phyloP scores from a whole-genome alignment of 2,329 filamentous ascomycete species.

The Cryphonectria naterciae region DNA sequence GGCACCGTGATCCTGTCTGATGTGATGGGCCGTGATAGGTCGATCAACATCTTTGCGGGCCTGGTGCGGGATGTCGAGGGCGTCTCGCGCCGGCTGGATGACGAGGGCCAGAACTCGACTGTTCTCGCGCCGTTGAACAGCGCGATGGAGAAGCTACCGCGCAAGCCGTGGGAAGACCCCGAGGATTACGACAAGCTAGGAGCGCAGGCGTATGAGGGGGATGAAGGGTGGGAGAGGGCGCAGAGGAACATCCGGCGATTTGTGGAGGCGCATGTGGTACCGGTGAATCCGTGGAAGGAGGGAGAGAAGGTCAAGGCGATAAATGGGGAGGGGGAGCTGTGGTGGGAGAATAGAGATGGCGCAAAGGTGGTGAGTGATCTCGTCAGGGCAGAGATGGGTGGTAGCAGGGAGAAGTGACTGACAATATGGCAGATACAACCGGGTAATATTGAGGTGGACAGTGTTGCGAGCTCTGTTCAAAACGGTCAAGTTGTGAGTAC shows the following conservation, averaged over 20 bases:
- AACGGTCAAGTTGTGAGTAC: conserved; percentile 78
- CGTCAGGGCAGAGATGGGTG: neutral
- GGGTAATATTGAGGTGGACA: conserved; percentile 75
- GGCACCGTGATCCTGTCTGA: conserved; percentile 75
- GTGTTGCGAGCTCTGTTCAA: conserved; percentile 72
- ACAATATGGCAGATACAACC: conserved; percentile 67
- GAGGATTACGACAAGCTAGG: conserved; percentile 72
- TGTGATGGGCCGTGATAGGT: conserved; percentile 77
- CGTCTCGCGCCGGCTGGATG: conserved; percentile 71
- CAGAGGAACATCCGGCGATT: conserved; percentile 77
- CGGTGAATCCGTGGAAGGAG: conserved; percentile 74
- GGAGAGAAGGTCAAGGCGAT: conserved; percentile 67
- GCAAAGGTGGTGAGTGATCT: conserved; percentile 62
- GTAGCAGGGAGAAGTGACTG: neutral
- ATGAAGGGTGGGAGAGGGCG: conserved; percentile 75
- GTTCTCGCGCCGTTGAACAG: conserved; percentile 87
- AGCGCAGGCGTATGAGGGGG: conserved; percentile 73
- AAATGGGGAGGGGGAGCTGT: conserved; percentile 66
- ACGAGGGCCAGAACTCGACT: conserved; percentile 71
- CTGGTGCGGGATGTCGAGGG: conserved; percentile 75
- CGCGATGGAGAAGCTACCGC: conserved; percentile 74
- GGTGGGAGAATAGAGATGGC: conserved; percentile 78
- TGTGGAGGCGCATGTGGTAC: conserved; percentile 83
- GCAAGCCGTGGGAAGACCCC: conserved; percentile 85
- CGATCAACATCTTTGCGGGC: conserved; percentile 82